Percentiles rank a stretch among this genome's conserved stretches.
phyloP scores from a whole-genome alignment of 352 stramenopile species.

The Phytophthora fragariae region DNA sequence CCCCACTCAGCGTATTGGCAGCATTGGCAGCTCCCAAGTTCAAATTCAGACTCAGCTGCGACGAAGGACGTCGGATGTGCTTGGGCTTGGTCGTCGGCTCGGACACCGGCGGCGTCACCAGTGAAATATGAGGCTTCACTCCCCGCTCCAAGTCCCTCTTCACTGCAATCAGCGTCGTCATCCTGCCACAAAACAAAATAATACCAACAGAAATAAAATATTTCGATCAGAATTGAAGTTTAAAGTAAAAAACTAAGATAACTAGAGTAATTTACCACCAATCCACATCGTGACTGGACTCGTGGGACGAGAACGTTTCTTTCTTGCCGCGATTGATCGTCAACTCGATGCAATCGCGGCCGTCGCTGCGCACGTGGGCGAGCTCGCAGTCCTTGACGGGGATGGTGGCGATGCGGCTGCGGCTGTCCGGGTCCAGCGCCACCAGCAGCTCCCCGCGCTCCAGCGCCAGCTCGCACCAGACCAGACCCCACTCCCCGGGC shows the following conservation, averaged over 20 bases:
- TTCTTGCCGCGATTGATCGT: slow-evolving; percentile 73
- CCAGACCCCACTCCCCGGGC: slow-evolving; percentile 78
- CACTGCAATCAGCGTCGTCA: slow-evolving; percentile 81
- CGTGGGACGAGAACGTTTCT: slow-evolving; percentile 85
- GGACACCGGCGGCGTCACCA: slow-evolving; percentile 64
- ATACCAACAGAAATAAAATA: neutral
- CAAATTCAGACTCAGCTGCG: slow-evolving; percentile 39
- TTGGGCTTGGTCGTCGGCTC: slow-evolving; percentile 40
- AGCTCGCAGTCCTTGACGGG: slow-evolving; percentile 74
- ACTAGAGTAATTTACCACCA: slow-evolving; percentile 64
- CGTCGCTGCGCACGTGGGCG: slow-evolving; percentile 83
- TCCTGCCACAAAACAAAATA: slow-evolving; percentile 48
- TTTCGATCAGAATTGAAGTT: neutral
- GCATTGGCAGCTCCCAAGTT: slow-evolving; percentile 33
- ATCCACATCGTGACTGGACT: slow-evolving; percentile 87
- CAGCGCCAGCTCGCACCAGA: slow-evolving; percentile 79
- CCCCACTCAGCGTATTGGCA: slow-evolving; percentile 24
- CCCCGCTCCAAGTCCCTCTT: slow-evolving; percentile 79
- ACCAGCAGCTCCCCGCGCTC: slow-evolving; percentile 74
- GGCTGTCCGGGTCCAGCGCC: slow-evolving; percentile 65
- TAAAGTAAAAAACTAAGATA: slow-evolving; percentile 2
- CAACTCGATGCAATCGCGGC: slow-evolving; percentile 86
- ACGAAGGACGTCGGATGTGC: slow-evolving; percentile 44
- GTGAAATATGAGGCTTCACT: slow-evolving; percentile 63
- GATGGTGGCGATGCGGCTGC: slow-evolving; percentile 64